phyloP scores from a whole-genome alignment of 371 early-diverging fungal species.

The Dinochytrium kinnereticum region DNA sequence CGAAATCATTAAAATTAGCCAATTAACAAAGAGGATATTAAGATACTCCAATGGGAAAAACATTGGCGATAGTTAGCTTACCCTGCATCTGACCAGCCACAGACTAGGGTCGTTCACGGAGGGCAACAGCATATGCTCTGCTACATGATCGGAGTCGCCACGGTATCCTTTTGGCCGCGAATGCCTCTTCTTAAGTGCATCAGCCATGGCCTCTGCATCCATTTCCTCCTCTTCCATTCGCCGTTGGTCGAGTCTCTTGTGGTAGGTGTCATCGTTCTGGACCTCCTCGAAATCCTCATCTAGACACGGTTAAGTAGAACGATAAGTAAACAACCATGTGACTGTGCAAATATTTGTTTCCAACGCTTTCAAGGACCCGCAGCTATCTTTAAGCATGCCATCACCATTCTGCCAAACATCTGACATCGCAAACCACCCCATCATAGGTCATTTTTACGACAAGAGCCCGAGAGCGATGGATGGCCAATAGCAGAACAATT shows the following conservation, averaged over 20 bases:
- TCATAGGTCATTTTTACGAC: too few species aligned
- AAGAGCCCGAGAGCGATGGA: too few species aligned
- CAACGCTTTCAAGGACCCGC: background rate
- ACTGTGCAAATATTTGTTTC: background rate
- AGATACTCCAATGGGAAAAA: background rate
- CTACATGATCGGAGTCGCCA: conserved; percentile 72
- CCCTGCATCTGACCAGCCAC: conserved; percentile 92
- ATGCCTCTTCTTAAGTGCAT: conserved; percentile 78
- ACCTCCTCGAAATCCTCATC: conserved; percentile 77
- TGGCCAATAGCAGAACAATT: background rate
- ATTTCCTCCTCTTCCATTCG: conserved; percentile 70
- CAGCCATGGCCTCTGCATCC: conserved; percentile 87
- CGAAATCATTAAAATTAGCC: background rate
- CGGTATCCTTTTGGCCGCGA: conserved; percentile 55
- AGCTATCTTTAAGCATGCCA: background rate
- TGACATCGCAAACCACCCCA: conserved; percentile 1
- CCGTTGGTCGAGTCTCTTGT: conserved; percentile 73
- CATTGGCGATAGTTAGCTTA: conserved; percentile 37
- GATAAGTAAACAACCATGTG: background rate
- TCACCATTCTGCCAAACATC: background rate
- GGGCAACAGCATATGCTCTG: conserved; percentile 83
- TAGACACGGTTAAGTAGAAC: background rate
- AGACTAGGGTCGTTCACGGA: conserved; percentile 90
- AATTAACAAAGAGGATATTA: background rate
- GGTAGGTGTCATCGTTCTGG: conserved; percentile 51